Base-by-base conservation (phyloP, 768 basidiomycete genomes). In the Pleurotus eryngii region DNA sequence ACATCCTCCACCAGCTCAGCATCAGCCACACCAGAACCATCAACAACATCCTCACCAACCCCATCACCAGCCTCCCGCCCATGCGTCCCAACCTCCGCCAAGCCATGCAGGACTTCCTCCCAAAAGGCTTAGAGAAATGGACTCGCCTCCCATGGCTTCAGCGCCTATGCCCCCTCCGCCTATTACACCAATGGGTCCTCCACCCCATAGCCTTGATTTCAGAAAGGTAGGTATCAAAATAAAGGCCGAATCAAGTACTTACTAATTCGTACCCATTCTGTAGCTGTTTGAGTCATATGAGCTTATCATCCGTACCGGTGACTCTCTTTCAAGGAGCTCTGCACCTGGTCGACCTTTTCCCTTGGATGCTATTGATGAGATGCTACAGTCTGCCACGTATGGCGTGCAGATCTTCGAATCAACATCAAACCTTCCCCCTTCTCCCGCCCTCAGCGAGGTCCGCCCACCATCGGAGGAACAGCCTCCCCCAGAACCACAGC, bases 351-450 rank as follows among this genome's bases (percentile, higher is more conserved):
- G 58, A 20, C 58, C 58, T 18, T 49, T 26, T 15, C 48, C 65
- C 5, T 69, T 69, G 51, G 75, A 76, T 30, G 58, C 70, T 15
- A 61, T 79, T 56, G 75, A 75, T 26, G 65, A 69, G 42, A 78
- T 79, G 76, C 46, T 78, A 49, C 75, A 79, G 62, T 73, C 71
- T 47, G 79, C 79, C 22, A 68, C 67, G 17, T 70, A 72, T 43
- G 78, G 75, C 3, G 71, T 72, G 60, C 75, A 76, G 60, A 70
- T 80, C 69, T 64, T 85, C n/a, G 78, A 81, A 45, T 69, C 78
- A n/a, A 49, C 60, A 8, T 39, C 63, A 4, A 40, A 60, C 24
- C 24, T 64, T 49, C 39, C 56, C 22, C 26, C 63, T 22, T 30
- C 56, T 3, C 2, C 63, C n/a, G 30, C 61, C 20, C 39, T 50